Evolutionary conservation across 1,284 basidiomycete species (phyloP).

Genomic region (Pseudozyma flocculosa): DNA sequence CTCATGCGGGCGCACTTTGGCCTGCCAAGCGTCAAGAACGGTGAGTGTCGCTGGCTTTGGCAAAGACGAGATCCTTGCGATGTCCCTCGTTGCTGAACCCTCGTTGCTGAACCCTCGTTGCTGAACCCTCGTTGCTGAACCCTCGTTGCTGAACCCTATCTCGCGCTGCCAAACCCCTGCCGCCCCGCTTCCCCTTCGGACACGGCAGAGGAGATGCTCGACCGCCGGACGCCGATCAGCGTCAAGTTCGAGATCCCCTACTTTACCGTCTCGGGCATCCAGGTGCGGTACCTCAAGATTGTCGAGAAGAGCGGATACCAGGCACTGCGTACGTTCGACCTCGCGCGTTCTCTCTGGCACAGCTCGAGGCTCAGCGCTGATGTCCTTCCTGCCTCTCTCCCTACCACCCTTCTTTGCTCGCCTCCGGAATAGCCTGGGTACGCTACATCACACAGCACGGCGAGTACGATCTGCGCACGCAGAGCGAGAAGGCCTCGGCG

Average conservation of each 20-base stretch:
- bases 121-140: too few species aligned
- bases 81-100: too few species aligned
- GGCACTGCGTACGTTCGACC: constrained; percentile 66
- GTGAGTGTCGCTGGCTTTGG: background rate
- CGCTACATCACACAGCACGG: constrained; percentile 84
- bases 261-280: constrained; percentile 90
- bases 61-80: too few species aligned
- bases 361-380: too few species aligned
- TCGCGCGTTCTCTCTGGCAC: too few species aligned
- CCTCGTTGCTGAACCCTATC: too few species aligned
- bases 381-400: background rate
- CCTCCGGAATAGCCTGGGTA: constrained; percentile 46
- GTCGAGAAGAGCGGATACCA: constrained; percentile 93
- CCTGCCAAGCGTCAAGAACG: constrained; percentile 55
- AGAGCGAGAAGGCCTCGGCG: constrained; percentile 51
- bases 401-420: too few species aligned
- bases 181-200: too few species aligned
- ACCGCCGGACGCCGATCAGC: constrained; percentile 88
- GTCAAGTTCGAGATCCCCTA: constrained; percentile 98
- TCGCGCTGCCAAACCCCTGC: too few species aligned
- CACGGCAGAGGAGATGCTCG: constrained; percentile 73
- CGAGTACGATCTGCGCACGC: constrained; percentile 73
- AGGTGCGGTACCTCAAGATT: constrained; percentile 94
- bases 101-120: too few species aligned
- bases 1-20: constrained; percentile 58